These are phyloP conservation scores for Rhododendron mucronatum DNA, from an alignment of 148 eudicot species.

Conservation along the genomic window DNA sequence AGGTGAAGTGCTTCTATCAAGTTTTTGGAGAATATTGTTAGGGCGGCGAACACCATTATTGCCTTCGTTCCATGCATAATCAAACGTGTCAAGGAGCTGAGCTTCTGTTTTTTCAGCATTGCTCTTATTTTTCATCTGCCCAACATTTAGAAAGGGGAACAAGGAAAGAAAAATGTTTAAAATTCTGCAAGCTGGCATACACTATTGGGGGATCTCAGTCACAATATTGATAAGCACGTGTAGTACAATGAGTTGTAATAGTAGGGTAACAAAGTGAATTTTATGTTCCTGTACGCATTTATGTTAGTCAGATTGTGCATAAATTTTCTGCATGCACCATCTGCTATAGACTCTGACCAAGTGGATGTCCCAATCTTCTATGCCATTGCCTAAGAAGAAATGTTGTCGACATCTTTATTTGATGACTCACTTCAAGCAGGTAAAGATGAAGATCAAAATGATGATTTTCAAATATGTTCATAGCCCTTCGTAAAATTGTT, in stretches of 20 bases:
- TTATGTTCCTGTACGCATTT: neutral
- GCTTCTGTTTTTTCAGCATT: slow-evolving; percentile 77
- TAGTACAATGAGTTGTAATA: neutral
- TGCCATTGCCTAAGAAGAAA: neutral
- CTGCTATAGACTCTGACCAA: neutral
- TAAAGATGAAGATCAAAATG: neutral
- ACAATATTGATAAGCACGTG: neutral
- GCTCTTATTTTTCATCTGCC: slow-evolving; percentile 61
- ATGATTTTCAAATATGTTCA: neutral
- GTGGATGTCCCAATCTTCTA: neutral
- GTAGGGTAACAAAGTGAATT: neutral
- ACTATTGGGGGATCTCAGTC: neutral
- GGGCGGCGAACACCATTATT: slow-evolving; percentile 69
- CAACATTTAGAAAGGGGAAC: neutral
- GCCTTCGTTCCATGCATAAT: slow-evolving; percentile 92
- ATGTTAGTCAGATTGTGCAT: neutral
- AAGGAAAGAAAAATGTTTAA: neutral
- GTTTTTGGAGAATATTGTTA: slow-evolving; percentile 38
- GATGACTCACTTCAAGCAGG: neutral
- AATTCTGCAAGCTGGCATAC: neutral
- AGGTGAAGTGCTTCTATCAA: slow-evolving; percentile 28
- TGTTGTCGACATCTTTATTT: too few relatives aligned
- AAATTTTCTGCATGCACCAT: neutral
- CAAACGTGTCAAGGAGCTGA: slow-evolving; percentile 55
- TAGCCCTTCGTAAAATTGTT: too few relatives aligned